Evolutionary conservation across 2,329 filamentous ascomycete genomes (phyloP).

Genomic region (Exserohilum rostratum): DNA sequence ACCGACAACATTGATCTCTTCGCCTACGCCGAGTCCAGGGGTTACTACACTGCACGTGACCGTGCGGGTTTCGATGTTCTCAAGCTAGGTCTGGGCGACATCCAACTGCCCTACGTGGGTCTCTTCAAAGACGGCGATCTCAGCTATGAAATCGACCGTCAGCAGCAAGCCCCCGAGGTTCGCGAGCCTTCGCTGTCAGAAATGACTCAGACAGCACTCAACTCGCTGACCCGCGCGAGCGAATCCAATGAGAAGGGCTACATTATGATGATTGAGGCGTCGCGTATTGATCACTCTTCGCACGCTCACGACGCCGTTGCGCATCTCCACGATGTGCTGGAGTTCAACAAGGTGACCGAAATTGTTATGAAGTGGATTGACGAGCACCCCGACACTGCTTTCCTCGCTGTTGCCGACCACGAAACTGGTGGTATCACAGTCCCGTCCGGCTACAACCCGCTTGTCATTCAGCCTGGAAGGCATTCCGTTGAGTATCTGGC

Average conservation of each 20-base stretch:
- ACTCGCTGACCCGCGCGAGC: constrained; percentile 46
- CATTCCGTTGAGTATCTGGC: constrained; percentile 43
- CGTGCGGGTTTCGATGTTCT: constrained; percentile 46
- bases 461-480: constrained; percentile 36
- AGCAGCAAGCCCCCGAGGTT: constrained; percentile 37
- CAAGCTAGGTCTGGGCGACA: constrained; percentile 28
- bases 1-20: constrained; percentile 48
- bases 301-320: constrained; percentile 35
- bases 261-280: constrained; percentile 48
- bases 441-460: constrained; percentile 45
- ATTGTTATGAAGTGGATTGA: constrained; percentile 51
- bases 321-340: constrained; percentile 48
- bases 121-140: constrained; percentile 46
- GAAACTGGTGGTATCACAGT: constrained; percentile 51
- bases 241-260: constrained; percentile 45
- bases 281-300: constrained; percentile 31
- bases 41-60: constrained; percentile 48
- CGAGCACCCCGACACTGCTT: constrained; percentile 46
- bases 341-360: constrained; percentile 50
- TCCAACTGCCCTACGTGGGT: constrained; percentile 47
- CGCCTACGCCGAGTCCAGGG: constrained; percentile 41
- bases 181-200: constrained; percentile 50
- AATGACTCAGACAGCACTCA: constrained; percentile 50
- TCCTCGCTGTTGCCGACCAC: constrained; percentile 52
- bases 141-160: constrained; percentile 44